Evolutionary conservation across 352 stramenopile genomes (phyloP).

Genomic region (Thalassiosira mediterranea): DNA sequence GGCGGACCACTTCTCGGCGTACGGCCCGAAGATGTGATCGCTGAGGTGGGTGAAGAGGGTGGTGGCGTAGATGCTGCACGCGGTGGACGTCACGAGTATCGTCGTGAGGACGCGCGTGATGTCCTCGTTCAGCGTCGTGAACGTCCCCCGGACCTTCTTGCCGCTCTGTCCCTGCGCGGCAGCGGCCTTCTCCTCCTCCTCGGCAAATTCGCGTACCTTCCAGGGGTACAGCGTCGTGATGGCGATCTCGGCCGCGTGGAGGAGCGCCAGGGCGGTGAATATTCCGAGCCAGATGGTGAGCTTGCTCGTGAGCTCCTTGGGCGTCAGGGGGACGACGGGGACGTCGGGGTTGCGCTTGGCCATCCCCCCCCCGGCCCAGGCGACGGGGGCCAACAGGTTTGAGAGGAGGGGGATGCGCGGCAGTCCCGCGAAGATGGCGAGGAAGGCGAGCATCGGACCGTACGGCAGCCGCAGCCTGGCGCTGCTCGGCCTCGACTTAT

Average conservation of each 20-base stretch:
- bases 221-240: constrained; percentile 90
- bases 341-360: constrained; percentile 31
- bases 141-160: constrained; percentile 56
- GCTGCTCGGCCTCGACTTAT: too few relatives aligned
- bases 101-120: constrained; percentile 88
- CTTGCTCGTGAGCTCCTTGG: constrained; percentile 51
- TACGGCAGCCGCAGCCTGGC: too few relatives aligned
- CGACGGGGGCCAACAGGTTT: neutral
- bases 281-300: constrained; percentile 51
- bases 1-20: constrained; percentile 82
- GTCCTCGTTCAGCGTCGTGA: constrained; percentile 85
- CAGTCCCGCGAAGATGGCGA: neutral
- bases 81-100: constrained; percentile 86
- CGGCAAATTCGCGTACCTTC: constrained; percentile 89
- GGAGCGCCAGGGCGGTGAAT: constrained; percentile 70
- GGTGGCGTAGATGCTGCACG: constrained; percentile 84
- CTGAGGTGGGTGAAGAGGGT: constrained; percentile 86
- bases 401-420: neutral
- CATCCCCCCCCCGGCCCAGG: constrained; percentile 16
- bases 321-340: constrained; percentile 31
- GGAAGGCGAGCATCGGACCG: constrained; percentile 2
- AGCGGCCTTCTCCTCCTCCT: constrained; percentile 84
- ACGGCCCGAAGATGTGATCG: constrained; percentile 69
- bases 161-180: neutral
- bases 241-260: constrained; percentile 84